These are phyloP conservation scores for Pyricularia sp. DNA, from an alignment of 2,329 filamentous ascomycete species.

Conservation along the genomic window DNA sequence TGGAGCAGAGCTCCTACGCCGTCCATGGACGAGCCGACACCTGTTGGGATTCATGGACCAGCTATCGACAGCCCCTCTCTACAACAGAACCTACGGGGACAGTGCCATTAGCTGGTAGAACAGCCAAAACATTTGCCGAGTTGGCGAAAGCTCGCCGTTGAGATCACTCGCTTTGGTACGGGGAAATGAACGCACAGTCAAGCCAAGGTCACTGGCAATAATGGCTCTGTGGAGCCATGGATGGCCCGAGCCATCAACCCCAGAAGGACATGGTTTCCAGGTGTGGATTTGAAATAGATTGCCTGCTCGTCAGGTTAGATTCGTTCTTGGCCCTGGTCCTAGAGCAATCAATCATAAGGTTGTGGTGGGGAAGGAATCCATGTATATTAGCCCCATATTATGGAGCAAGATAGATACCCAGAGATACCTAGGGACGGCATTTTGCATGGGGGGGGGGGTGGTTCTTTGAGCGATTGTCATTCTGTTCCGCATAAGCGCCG, in stretches of 20 bases:
- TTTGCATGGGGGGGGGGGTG: not conserved
- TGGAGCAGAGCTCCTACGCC: too few relatives aligned
- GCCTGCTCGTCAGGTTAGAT: not conserved
- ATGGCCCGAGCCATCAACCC: too few relatives aligned
- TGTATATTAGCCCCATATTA: not conserved
- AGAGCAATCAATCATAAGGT: not conserved
- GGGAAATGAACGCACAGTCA: not conserved
- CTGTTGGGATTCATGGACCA: not conserved
- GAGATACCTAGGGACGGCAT: too few relatives aligned
- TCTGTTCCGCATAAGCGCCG: not conserved
- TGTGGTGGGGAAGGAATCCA: not conserved
- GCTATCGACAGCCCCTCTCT: not conserved
- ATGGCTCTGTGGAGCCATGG: too few relatives aligned
- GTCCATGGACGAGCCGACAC: not conserved
- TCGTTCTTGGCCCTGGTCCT: not conserved
- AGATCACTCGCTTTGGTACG: too few relatives aligned
- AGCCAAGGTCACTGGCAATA: not conserved
- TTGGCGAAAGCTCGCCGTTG: not conserved
- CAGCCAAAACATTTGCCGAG: not conserved
- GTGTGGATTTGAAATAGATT: not conserved
- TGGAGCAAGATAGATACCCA: not conserved
- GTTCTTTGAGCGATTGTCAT: not conserved
- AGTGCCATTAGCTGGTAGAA: not conserved
- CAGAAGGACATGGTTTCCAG: not conserved
- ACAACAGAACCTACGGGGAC: not conserved